Conservation (phyloP, 768 basidiomycete genomes). For the Auriscalpium vulgare region DNA sequence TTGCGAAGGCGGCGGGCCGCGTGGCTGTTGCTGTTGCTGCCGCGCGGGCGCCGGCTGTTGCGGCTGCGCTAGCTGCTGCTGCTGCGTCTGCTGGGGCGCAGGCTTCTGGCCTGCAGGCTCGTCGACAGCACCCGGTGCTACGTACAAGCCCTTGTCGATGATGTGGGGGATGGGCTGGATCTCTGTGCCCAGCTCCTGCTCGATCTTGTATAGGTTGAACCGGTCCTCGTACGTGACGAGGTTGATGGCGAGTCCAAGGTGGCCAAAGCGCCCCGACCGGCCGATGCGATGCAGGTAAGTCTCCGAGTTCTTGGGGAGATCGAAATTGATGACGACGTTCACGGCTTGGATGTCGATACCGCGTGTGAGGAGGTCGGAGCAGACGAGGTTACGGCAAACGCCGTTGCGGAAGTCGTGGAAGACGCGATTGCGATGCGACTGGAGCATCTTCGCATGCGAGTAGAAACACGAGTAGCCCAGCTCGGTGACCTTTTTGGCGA, state of each 20-base stretch:
- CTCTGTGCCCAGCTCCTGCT: constrained; percentile 97
- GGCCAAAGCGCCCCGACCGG: constrained; percentile 95
- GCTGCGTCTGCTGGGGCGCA: constrained; percentile 28
- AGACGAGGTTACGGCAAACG: constrained; percentile 97
- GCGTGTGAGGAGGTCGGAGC: constrained; percentile 93
- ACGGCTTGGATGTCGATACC: constrained; percentile 99
- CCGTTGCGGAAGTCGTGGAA: constrained; percentile 99
- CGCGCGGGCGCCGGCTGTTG: constrained; percentile 13
- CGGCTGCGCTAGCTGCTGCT: constrained; percentile 17
- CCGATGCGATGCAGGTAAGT: constrained; percentile 98
- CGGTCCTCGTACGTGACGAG: constrained; percentile 97
- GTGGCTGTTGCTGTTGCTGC: constrained; percentile 18
- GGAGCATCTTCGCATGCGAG: constrained; percentile 99
- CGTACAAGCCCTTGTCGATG: constrained; percentile 91
- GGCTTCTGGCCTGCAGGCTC: constrained; percentile 37
- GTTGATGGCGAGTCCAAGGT: constrained; percentile 95
- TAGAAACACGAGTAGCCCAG: constrained; percentile 99
- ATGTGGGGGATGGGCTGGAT: constrained; percentile 89
- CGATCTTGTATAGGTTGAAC: constrained; percentile 96
- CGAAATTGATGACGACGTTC: constrained; percentile 99
- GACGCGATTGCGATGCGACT: constrained; percentile 96
- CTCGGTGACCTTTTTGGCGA: constrained; percentile 99
- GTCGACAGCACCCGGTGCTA: constrained; percentile 56
- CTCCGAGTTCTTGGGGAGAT: constrained; percentile 98
- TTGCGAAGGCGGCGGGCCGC: constrained; percentile 16